Percentiles rank a stretch among this genome's conserved stretches.
phyloP scores from a whole-genome alignment of 176 grass and related monocot species.

The Musa acuminata region DNA sequence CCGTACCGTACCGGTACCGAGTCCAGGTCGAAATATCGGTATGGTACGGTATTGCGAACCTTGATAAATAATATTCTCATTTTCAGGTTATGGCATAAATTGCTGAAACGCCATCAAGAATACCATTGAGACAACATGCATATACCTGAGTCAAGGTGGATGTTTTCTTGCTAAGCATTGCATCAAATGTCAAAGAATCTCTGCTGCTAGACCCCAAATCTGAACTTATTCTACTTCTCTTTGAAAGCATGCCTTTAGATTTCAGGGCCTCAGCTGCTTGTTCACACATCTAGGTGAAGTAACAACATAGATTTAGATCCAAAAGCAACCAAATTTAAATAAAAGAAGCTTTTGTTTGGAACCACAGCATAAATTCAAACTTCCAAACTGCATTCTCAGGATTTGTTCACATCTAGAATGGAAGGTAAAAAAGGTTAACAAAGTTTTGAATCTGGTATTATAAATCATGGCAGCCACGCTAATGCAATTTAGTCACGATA shows the following conservation, averaged over 20 bases:
- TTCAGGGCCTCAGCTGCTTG: constrained; percentile 87
- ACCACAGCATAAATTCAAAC: not conserved
- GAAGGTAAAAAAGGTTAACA: not conserved
- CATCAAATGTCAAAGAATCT: constrained; percentile 84
- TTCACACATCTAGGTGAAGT: constrained; percentile 68
- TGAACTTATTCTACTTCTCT: constrained; percentile 78
- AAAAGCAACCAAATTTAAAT: not conserved
- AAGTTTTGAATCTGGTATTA: not conserved
- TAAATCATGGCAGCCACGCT: not conserved
- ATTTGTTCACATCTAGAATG: not conserved
- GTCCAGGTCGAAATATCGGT: too few species aligned
- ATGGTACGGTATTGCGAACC: too few species aligned
- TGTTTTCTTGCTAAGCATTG: constrained; percentile 74
- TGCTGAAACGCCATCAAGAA: not conserved
- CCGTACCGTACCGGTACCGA: too few species aligned
- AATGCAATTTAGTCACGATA: not conserved
- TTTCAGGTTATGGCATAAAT: too few species aligned
- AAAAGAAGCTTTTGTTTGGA: not conserved
- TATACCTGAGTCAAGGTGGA: constrained; percentile 54
- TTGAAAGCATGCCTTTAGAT: constrained; percentile 59
- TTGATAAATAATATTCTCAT: too few species aligned
- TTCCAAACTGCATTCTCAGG: not conserved
- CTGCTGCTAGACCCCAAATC: constrained; percentile 54
- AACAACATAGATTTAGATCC: not conserved
- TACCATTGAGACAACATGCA: constrained; percentile 19